Percentiles rank a stretch among this genome's conserved stretches.
Evolutionary conservation across 2,329 filamentous ascomycete genomes (phyloP).

Genomic region (Anthostomella pinea): DNA sequence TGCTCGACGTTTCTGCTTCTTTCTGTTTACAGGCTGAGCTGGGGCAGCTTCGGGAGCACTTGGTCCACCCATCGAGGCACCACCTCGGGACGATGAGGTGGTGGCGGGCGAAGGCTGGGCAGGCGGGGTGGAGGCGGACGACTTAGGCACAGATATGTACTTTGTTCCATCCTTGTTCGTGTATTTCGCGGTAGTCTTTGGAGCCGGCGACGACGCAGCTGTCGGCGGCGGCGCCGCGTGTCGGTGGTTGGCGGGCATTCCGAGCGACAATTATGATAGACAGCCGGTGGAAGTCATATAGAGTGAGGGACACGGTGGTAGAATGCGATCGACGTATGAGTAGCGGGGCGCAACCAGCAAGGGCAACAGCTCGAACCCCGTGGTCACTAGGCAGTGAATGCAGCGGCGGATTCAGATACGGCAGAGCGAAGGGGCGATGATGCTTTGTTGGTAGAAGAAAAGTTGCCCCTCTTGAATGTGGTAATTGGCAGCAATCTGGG

Average conservation of each 20-base stretch:
- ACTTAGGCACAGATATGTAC: slow-evolving; percentile 64
- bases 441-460: slow-evolving; percentile 10
- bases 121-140: slow-evolving; percentile 47
- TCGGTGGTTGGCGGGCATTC: slow-evolving; percentile 53
- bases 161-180: slow-evolving; percentile 68
- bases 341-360: slow-evolving; percentile 10
- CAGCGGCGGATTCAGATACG: slow-evolving; percentile 13
- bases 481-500: slow-evolving; percentile 6
- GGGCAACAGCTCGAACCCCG: too few relatives aligned
- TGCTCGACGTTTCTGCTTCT: slow-evolving; percentile 90
- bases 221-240: slow-evolving; percentile 46
- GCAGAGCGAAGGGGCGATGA: slow-evolving; percentile 2
- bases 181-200: slow-evolving; percentile 57
- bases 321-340: slow-evolving; percentile 16
- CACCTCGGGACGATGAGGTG: slow-evolving; percentile 36
- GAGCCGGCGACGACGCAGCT: slow-evolving; percentile 52
- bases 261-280: slow-evolving; percentile 21
- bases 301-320: slow-evolving; percentile 10
- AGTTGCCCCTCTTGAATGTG: slow-evolving; percentile 11
- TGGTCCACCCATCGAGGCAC: slow-evolving; percentile 30
- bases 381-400: too few relatives aligned
- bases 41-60: slow-evolving; percentile 25
- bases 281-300: slow-evolving; percentile 22
- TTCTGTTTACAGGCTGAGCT: slow-evolving; percentile 69
- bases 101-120: slow-evolving; percentile 52